Base-by-base conservation (phyloP, 2,329 filamentous ascomycete species). In the Aspergillus calidoustus region DNA sequence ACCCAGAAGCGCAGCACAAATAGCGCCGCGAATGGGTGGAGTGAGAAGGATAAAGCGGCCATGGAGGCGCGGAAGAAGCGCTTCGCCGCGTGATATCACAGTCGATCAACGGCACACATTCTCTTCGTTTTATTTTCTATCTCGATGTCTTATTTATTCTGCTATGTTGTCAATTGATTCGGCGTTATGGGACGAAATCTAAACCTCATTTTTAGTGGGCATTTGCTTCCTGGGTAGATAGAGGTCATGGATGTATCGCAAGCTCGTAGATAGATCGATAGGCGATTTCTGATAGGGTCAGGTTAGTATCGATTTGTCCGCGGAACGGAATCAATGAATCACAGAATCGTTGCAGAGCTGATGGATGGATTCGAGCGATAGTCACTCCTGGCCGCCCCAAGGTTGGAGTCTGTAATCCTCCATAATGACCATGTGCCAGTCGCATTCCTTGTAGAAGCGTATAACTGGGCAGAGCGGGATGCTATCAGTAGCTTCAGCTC, bases 11-110 rank as follows among this genome's bases (percentile, higher is more conserved):
- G 57, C 38, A 65, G 64, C 41, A 68, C 66, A 23, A 70, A 67
- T 41, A 59, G 49, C 44, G 56, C 60, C 28, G 61, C 64, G 53
- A 68, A 61, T 41, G 57, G 30, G 30, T 72, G 68, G 63, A 79
- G 73, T 59, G 79, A 82, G 43, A 77, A 79, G 65, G 81, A 83
- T 68, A 65, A 65, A 54, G 59, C 68, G 55, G 80, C 79, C 5
- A 71, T 81, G 66, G 81, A 83, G 62, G 80, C 79, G 58, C 76
- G 81, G 67, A 82, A 80, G 74, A 79, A 80, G 72, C 76, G 79
- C 55, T 83, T 83, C 66, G 74, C 72, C 25, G 71, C 71, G 30
- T 77, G 47, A 60, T 44, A 41, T 19, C 7, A 22, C 7, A 31
- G 51, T 43, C 44, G 38, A 13, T 31, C 28, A 47, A 22, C 30